Conservation (phyloP, 441 rosid species). For the Euphorbia schlechtendalii region DNA sequence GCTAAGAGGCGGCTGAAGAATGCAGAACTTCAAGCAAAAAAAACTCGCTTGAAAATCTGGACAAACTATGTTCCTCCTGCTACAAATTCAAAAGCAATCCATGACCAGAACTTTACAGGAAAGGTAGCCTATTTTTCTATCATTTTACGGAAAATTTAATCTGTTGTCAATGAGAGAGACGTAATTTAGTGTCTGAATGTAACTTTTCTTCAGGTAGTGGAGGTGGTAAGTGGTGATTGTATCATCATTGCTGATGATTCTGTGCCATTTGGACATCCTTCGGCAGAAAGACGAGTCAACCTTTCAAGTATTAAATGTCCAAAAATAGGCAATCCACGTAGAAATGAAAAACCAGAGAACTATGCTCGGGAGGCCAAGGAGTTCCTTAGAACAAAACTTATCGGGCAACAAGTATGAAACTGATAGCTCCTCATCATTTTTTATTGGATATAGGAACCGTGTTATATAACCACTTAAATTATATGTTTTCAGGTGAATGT, state of each 20-base stretch:
- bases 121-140: no score
- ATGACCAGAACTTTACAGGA: conserved; percentile 88
- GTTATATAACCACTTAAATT: not conserved
- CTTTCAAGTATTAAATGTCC: conserved; percentile 93
- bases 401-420: conserved; percentile 64
- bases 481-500: conserved; percentile 58
- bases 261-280: conserved; percentile 69
- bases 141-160: no score
- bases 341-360: conserved; percentile 80
- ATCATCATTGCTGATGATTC: conserved; percentile 89
- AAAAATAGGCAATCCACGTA: conserved; percentile 85
- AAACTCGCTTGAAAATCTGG: conserved; percentile 71
- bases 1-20: conserved; percentile 66
- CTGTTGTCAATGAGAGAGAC: no score
- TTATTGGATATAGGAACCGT: not conserved
- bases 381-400: conserved; percentile 64
- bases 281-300: conserved; percentile 86
- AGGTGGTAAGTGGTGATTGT: conserved; percentile 97
- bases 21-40: conserved; percentile 91
- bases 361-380: conserved; percentile 91
- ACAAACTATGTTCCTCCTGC: conserved; percentile 80
- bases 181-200: conserved; percentile 6
- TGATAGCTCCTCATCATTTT: not conserved
- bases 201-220: conserved; percentile 62
- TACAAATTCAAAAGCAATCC: conserved; percentile 88